Percentiles rank a stretch among this genome's conserved stretches.
Evolutionary conservation across 768 basidiomycete genomes (phyloP).

Genomic region (Hypholoma fasciculare): DNA sequence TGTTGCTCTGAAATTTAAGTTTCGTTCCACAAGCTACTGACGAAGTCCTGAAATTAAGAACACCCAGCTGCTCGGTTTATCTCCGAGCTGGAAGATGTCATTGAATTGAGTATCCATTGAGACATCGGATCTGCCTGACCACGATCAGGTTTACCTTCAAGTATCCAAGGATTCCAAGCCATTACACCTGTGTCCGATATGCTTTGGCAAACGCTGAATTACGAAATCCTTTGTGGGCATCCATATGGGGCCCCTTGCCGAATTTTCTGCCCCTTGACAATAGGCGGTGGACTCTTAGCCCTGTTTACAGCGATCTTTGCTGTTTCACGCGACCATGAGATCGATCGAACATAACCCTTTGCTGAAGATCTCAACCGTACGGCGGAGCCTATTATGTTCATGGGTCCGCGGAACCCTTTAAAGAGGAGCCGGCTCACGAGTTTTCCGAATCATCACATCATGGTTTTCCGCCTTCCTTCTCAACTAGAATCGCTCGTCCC

Average conservation of each 20-base stretch:
- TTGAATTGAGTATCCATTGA: constrained; percentile 17
- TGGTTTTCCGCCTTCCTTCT: constrained; percentile 66
- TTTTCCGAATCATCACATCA: constrained; percentile 34
- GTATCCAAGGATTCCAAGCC: constrained; percentile 28
- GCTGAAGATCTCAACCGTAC: not conserved
- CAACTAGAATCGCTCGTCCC: constrained; percentile 61
- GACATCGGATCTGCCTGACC: constrained; percentile 18
- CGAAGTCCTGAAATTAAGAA: not conserved
- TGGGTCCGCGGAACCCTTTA: constrained; percentile 35
- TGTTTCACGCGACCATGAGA: constrained; percentile 34
- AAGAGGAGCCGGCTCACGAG: constrained; percentile 30
- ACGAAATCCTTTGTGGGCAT: constrained; percentile 10
- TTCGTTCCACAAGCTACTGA: too few species aligned
- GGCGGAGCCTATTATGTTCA: constrained; percentile 17
- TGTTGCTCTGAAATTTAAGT: too few species aligned
- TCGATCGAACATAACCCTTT: constrained; percentile 7
- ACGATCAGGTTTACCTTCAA: constrained; percentile 4
- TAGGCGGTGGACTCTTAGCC: constrained; percentile 20
- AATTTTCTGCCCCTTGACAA: constrained; percentile 30
- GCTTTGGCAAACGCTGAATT: constrained; percentile 11
- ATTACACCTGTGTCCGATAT: constrained; percentile 14
- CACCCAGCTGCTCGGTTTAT: constrained; percentile 10
- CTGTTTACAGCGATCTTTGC: constrained; percentile 12
- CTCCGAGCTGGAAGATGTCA: constrained; percentile 3
- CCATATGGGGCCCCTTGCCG: constrained; percentile 19